Evolutionary conservation across 108 stramenopile genomes (phyloP).

Genomic region (Mediolabrus comicus): DNA sequence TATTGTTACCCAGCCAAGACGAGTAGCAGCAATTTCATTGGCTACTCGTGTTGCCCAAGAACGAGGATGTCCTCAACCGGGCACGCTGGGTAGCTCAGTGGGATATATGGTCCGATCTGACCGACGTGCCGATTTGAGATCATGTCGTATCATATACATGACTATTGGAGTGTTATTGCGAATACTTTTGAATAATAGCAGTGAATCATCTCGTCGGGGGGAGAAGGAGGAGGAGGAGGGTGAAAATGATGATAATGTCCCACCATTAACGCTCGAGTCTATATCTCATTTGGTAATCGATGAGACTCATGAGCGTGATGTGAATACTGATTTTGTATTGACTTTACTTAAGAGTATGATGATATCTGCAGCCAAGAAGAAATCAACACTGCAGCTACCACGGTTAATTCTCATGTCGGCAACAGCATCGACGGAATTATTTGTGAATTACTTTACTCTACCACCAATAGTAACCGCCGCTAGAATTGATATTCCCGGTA

Average conservation of each 20-base stretch:
- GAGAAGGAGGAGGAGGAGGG: neutral
- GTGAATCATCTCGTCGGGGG: slow-evolving; percentile 19
- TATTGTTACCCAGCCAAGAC: slow-evolving; percentile 89
- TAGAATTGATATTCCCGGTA: slow-evolving; percentile 53
- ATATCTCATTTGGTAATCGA: slow-evolving; percentile 84
- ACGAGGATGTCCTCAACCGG: slow-evolving; percentile 50
- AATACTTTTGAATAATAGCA: slow-evolving; percentile 54
- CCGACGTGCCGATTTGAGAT: slow-evolving; percentile 20
- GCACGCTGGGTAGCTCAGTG: slow-evolving; percentile 49
- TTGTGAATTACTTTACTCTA: slow-evolving; percentile 43
- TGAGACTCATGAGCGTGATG: slow-evolving; percentile 76
- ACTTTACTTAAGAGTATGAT: slow-evolving; percentile 54
- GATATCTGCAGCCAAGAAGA: slow-evolving; percentile 6
- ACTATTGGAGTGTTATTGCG: slow-evolving; percentile 88
- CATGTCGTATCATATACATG: slow-evolving; percentile 65
- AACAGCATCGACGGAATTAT: slow-evolving; percentile 48
- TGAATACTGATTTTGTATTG: slow-evolving; percentile 71
- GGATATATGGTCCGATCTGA: slow-evolving; percentile 80
- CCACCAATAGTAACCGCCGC: slow-evolving; percentile 12
- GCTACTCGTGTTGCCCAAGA: slow-evolving; percentile 90
- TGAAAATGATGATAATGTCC: neutral
- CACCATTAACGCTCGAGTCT: slow-evolving; percentile 25
- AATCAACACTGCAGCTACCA: neutral
- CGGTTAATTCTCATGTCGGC: slow-evolving; percentile 71
- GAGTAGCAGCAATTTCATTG: slow-evolving; percentile 87